phyloP scores from a whole-genome alignment of 2,329 filamentous ascomycete genomes.

The Aspergillus sp. region DNA sequence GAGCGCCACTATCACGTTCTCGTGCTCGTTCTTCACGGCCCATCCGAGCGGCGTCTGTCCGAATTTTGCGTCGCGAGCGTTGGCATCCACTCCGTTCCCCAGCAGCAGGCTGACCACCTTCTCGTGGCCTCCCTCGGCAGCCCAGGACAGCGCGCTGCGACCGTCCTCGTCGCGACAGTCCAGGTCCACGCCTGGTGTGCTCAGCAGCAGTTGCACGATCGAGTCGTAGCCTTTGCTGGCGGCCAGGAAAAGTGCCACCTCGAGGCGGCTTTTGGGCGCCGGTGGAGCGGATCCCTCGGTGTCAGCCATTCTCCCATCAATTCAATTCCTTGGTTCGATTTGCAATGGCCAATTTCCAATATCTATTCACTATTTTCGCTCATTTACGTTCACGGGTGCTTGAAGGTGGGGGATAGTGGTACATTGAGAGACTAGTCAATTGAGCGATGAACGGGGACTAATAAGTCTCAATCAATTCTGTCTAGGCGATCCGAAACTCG shows the following conservation, averaged over 20 bases:
- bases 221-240: constrained; percentile 24
- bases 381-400: neutral
- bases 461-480: neutral
- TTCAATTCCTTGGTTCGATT: neutral
- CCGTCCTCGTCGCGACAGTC: constrained; percentile 18
- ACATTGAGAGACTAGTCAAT: neutral
- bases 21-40: constrained; percentile 19
- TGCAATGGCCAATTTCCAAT: too few relatives aligned
- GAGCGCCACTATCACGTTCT: constrained; percentile 14
- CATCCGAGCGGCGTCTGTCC: constrained; percentile 20
- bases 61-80: constrained; percentile 10
- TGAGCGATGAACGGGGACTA: neutral
- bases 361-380: neutral
- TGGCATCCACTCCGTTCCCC: constrained; percentile 14
- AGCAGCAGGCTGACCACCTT: constrained; percentile 20
- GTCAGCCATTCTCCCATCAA: neutral
- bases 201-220: constrained; percentile 22
- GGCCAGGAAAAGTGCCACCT: constrained; percentile 24
- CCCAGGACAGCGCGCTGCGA: constrained; percentile 23
- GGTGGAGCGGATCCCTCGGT: neutral
- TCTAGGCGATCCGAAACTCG: neutral
- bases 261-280: constrained; percentile 20
- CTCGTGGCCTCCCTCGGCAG: constrained; percentile 23
- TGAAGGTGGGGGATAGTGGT: neutral
- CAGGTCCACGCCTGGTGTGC: constrained; percentile 21